Evolutionary conservation across 768 basidiomycete species (phyloP).

Genomic region (Collybia nuda): DNA sequence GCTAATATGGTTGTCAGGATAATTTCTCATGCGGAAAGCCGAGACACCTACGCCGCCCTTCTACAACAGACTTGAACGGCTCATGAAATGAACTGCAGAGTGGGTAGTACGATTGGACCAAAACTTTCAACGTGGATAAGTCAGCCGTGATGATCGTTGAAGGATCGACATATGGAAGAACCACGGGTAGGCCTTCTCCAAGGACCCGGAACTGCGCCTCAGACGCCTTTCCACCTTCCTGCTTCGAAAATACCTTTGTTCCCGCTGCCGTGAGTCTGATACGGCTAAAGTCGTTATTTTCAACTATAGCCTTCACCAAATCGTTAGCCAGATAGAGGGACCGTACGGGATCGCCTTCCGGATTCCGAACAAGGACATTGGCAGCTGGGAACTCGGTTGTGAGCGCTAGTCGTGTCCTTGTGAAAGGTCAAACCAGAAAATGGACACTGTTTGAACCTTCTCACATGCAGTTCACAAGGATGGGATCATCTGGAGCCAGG

Average conservation of each 20-base stretch:
- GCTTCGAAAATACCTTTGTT: constrained; percentile 89
- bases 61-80: constrained; percentile 55
- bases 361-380: constrained; percentile 87
- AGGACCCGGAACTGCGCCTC: constrained; percentile 75
- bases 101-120: constrained; percentile 83
- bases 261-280: constrained; percentile 91
- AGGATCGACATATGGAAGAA: constrained; percentile 80
- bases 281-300: constrained; percentile 79
- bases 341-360: constrained; percentile 66
- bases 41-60: constrained; percentile 47
- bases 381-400: constrained; percentile 66
- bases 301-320: constrained; percentile 77
- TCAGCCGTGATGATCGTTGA: constrained; percentile 60
- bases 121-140: constrained; percentile 53
- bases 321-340: constrained; percentile 89
- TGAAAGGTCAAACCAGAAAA: background rate
- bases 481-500: constrained; percentile 66
- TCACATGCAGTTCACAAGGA: constrained; percentile 73
- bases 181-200: constrained; percentile 79
- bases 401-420: constrained; percentile 73
- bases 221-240: constrained; percentile 67
- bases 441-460: constrained; percentile 16
- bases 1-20: constrained; percentile 33
- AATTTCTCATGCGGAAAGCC: constrained; percentile 6
- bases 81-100: constrained; percentile 62